Evolutionary conservation across 331 rosid species (phyloP), one percentile per base, ranked within the genome.

Genomic region (Erythrophleum ivorense): DNA sequence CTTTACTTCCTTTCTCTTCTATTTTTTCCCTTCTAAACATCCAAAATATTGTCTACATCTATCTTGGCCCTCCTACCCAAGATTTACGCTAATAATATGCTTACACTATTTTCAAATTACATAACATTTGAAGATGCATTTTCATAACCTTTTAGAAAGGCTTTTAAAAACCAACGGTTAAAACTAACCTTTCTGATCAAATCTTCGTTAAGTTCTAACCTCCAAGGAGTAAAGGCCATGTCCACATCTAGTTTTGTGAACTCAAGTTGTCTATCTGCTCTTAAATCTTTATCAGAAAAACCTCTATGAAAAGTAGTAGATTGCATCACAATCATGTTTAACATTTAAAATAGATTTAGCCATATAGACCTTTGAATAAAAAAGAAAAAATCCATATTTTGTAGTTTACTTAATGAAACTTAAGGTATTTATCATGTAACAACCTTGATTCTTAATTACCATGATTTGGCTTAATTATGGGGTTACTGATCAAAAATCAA

Each of bases 201-300:
- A 24, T 24, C 97, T 88, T 96, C 97, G 88, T 96, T 96, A 73
- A 96, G 97, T 38, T 50, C 81, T 87, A 93, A 79, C 97, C 94
- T 82, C 92, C 99, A 88, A 75, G 99, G 95, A 71, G 97, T 92
- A 84, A 96, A 96, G 74, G 98, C 94, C 86, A 96, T 84, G 84
- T 96, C 99, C 93, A 96, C 91, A 92, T 96, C 99, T 65, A 96
- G 94, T 85, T 93, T 98, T 14, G 97, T 96, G 87, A 96, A 96
- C 82, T 96, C 99, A 33, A 98, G 99, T 74, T 93, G 97, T 82
- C 98, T 89, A 73, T 96, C 99, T 67, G 98, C 97, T 87, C 99
- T 87, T 71, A 93, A 87, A 86, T 96, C 98, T 91, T 96, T 98
- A 88, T 96, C 97, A 19, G 97, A 91, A 70, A 95, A 95, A 86